Conservation (phyloP, 208 protist species). For the Wallacemonas sp. region DNA sequence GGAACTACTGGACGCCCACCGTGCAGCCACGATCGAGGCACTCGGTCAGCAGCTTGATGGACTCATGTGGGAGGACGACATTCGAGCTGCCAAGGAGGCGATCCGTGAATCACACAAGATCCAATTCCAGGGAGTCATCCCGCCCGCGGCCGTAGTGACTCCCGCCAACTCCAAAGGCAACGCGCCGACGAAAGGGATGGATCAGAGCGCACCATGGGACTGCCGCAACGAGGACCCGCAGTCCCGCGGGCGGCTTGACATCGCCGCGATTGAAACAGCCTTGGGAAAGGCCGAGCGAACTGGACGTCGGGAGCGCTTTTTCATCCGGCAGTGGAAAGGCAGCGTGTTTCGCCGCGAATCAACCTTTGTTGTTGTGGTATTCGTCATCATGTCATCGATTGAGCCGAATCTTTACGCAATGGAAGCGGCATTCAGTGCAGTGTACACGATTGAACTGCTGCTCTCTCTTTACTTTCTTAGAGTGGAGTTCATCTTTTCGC, state of each 20-base stretch:
- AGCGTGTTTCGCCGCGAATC: slow-evolving; percentile 50
- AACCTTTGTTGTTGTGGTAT: slow-evolving; percentile 48
- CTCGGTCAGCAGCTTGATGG: slow-evolving; percentile 71
- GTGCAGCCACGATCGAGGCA: slow-evolving; percentile 65
- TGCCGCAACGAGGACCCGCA: slow-evolving; percentile 81
- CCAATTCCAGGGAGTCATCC: not conserved
- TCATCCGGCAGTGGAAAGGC: slow-evolving; percentile 70
- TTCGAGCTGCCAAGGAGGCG: slow-evolving; percentile 77
- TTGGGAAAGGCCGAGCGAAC: slow-evolving; percentile 60
- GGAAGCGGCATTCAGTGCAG: slow-evolving; percentile 55
- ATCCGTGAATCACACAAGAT: slow-evolving; percentile 66
- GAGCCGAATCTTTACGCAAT: slow-evolving; percentile 66
- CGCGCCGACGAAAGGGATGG: not conserved
- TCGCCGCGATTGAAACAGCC: slow-evolving; percentile 69
- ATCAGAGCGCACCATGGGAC: slow-evolving; percentile 52
- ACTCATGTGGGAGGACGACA: slow-evolving; percentile 73
- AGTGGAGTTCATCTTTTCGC: slow-evolving; percentile 62
- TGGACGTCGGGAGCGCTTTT: slow-evolving; percentile 38
- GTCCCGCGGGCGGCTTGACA: slow-evolving; percentile 55
- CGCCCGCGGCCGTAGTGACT: not conserved
- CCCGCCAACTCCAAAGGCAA: not conserved
- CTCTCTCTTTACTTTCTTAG: slow-evolving; percentile 61
- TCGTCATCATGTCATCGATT: slow-evolving; percentile 58
- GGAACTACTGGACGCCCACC: slow-evolving; percentile 64
- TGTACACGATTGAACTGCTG: slow-evolving; percentile 59